These are phyloP conservation scores for Wickerhamiella dianesei DNA, from an alignment of 805 yeast genomes.

Conservation along the genomic window DNA sequence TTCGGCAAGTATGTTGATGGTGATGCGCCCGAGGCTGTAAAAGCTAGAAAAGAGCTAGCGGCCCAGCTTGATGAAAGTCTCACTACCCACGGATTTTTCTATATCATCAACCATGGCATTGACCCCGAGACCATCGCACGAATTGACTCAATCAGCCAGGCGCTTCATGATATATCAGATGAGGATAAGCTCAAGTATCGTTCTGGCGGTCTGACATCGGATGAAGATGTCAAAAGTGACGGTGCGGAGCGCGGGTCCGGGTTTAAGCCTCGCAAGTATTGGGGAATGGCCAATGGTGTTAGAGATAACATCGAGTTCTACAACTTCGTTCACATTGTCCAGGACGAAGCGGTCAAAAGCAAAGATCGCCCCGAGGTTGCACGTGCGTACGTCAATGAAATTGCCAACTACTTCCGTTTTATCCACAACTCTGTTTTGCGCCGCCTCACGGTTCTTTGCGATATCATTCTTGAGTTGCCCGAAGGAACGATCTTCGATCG, in stretches of 20 bases:
- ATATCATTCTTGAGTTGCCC: slow-evolving; percentile 34
- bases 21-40: slow-evolving; percentile 21
- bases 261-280: slow-evolving; percentile 36
- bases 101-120: slow-evolving; percentile 32
- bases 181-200: slow-evolving; percentile 29
- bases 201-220: slow-evolving; percentile 30
- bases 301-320: slow-evolving; percentile 34
- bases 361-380: slow-evolving; percentile 31
- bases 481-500: slow-evolving; percentile 32
- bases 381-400: slow-evolving; percentile 29
- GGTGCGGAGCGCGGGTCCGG: slow-evolving; percentile 39
- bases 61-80: slow-evolving; percentile 29
- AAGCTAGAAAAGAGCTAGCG: slow-evolving; percentile 27
- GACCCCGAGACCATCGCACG: slow-evolving; percentile 24
- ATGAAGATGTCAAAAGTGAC: slow-evolving; percentile 21
- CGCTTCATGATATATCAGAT: slow-evolving; percentile 30
- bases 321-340: slow-evolving; percentile 31
- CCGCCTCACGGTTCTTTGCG: slow-evolving; percentile 31
- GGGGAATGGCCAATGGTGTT: slow-evolving; percentile 34
- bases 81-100: slow-evolving; percentile 34
- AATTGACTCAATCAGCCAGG: slow-evolving; percentile 31
- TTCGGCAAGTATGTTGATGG: slow-evolving; percentile 29
- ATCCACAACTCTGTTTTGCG: slow-evolving; percentile 30
- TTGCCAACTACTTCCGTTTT: slow-evolving; percentile 28
- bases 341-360: slow-evolving; percentile 21